A percentile compares a stretch with the other conserved stretches of the same genome.
These are phyloP conservation scores for Sambucus nigra DNA, from an alignment of 129 eudicot genomes.

Conservation along the genomic window DNA sequence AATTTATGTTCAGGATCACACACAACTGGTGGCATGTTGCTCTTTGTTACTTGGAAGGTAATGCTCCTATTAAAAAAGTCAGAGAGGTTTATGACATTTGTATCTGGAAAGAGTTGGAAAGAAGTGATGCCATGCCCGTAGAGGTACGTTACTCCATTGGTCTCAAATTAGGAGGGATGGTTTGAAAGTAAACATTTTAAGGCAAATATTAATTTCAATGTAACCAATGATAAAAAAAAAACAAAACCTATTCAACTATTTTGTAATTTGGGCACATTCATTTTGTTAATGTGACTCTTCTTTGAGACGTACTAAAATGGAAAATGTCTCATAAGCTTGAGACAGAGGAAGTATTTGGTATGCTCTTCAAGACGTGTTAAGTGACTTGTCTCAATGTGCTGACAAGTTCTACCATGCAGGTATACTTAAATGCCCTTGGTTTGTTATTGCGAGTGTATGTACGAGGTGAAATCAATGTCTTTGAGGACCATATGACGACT, in stretches of 20 bases:
- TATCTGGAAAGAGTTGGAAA: conserved; percentile 85
- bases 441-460: conserved; percentile 62
- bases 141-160: conserved; percentile 69
- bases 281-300: too few species aligned
- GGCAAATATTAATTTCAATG: too few species aligned
- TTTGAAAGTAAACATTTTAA: too few species aligned
- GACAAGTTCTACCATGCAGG: conserved; percentile 31
- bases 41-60: conserved; percentile 87
- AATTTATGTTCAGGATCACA: conserved; percentile 46
- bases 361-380: background rate
- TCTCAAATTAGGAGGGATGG: too few species aligned
- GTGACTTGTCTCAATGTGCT: conserved; percentile 4
- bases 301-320: too few species aligned
- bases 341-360: too few species aligned
- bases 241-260: too few species aligned
- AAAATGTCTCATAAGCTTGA: too few species aligned
- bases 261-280: too few species aligned
- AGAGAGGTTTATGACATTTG: conserved; percentile 50
- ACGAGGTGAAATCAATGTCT: conserved; percentile 46
- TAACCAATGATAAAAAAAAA: too few species aligned
- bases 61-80: conserved; percentile 52
- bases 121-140: conserved; percentile 48
- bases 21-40: conserved; percentile 99
- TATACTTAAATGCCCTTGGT: conserved; percentile 74
- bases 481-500: conserved; percentile 54